Conservation (phyloP, 257 asterid species). For the Solanum sitiens region DNA sequence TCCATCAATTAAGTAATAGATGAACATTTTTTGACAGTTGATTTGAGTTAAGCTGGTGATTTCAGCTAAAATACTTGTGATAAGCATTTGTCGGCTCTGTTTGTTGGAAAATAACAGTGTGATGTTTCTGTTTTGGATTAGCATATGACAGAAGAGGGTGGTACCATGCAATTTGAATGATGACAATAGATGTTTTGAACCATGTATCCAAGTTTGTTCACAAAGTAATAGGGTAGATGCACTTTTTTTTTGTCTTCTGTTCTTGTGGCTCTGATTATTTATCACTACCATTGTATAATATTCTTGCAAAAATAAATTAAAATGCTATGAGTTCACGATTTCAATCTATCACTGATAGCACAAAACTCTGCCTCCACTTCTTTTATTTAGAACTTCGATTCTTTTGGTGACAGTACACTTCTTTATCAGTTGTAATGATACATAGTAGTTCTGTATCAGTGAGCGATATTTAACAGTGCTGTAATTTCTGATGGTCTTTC, state of each 20-base stretch:
- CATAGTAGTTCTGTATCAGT: neutral
- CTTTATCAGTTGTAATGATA: neutral
- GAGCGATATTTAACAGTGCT: neutral
- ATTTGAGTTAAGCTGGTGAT: neutral
- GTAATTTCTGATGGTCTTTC: neutral
- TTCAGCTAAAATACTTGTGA: neutral
- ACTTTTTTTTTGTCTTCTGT: neutral
- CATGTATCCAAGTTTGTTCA: neutral
- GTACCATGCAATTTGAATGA: neutral
- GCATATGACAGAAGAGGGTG: neutral
- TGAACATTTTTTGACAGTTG: neutral
- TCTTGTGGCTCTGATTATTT: neutral
- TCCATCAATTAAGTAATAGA: neutral
- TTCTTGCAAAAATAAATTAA: neutral
- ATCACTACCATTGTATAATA: neutral
- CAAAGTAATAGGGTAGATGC: neutral
- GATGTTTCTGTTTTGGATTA: neutral
- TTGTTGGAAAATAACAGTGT: neutral
- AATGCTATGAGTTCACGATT: neutral
- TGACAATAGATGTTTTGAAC: neutral
- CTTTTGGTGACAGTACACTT: neutral
- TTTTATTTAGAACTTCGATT: neutral
- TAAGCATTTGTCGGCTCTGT: neutral
- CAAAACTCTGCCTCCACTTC: neutral
- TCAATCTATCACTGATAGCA: neutral